phyloP scores from a whole-genome alignment of 768 basidiomycete species.

The Pisolithus tinctorius region DNA sequence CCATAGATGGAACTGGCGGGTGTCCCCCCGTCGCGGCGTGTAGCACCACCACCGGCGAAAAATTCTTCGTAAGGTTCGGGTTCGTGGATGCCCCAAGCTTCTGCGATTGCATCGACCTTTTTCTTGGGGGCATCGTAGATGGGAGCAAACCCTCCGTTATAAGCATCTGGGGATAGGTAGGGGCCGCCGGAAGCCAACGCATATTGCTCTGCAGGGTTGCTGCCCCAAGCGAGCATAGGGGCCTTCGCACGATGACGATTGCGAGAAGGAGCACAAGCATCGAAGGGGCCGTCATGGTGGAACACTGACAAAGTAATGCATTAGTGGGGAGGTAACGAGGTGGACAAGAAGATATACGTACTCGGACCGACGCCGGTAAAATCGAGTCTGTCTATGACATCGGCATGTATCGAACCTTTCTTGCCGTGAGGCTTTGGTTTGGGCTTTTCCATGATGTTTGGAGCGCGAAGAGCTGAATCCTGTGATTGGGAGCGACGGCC shows the following conservation, averaged over 20 bases:
- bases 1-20: slow-evolving; percentile 65
- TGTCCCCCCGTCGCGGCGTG: slow-evolving; percentile 44
- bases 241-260: slow-evolving; percentile 75
- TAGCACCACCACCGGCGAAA: slow-evolving; percentile 66
- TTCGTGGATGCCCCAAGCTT: slow-evolving; percentile 91
- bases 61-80: slow-evolving; percentile 91
- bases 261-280: slow-evolving; percentile 86
- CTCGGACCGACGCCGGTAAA: slow-evolving; percentile 80
- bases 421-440: slow-evolving; percentile 45
- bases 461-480: slow-evolving; percentile 37
- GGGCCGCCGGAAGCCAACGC: slow-evolving; percentile 36
- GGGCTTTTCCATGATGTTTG: slow-evolving; percentile 37
- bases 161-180: slow-evolving; percentile 43
- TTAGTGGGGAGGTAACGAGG: slow-evolving; percentile 2
- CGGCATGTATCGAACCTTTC: slow-evolving; percentile 79
- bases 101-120: slow-evolving; percentile 82
- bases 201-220: slow-evolving; percentile 33
- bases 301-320: slow-evolving; percentile 50
- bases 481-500: slow-evolving; percentile 45
- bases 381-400: slow-evolving; percentile 86
- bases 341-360: slow-evolving; percentile 34
- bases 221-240: slow-evolving; percentile 76
- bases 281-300: slow-evolving; percentile 89
- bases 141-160: slow-evolving; percentile 40
- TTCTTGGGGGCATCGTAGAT: slow-evolving; percentile 64